Conservation (phyloP, 768 basidiomycete species). For the Calocybe gangraenosa region DNA sequence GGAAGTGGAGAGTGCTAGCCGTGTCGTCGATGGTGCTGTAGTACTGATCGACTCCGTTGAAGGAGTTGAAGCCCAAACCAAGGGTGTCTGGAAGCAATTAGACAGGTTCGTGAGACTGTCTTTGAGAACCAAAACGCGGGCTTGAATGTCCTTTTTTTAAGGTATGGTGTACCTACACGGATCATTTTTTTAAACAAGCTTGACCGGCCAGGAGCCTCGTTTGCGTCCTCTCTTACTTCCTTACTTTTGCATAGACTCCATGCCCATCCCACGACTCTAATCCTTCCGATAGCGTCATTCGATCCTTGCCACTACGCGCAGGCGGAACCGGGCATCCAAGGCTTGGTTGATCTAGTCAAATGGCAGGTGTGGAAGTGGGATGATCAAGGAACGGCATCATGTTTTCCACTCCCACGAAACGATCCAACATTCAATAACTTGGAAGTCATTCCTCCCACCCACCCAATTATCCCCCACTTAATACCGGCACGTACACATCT, state of each 20-base stretch:
- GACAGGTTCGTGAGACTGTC: slow-evolving; percentile 56
- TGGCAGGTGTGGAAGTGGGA: slow-evolving; percentile 84
- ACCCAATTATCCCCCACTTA: slow-evolving; percentile 69
- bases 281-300: slow-evolving; percentile 79
- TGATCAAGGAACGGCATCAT: slow-evolving; percentile 38
- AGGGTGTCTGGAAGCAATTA: slow-evolving; percentile 84
- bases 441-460: slow-evolving; percentile 46
- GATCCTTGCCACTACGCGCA: slow-evolving; percentile 56
- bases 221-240: slow-evolving; percentile 67
- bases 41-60: slow-evolving; percentile 88
- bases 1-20: slow-evolving; percentile 92
- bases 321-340: slow-evolving; percentile 83
- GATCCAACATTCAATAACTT: slow-evolving; percentile 36
- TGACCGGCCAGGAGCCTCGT: slow-evolving; percentile 82
- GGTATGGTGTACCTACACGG: slow-evolving; percentile 75
- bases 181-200: slow-evolving; percentile 86
- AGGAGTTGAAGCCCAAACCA: slow-evolving; percentile 88
- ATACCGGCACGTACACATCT: slow-evolving; percentile 64
- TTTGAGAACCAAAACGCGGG: neutral
- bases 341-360: slow-evolving; percentile 76
- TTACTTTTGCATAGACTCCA: slow-evolving; percentile 74
- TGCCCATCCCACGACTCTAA: slow-evolving; percentile 62
- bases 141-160: slow-evolving; percentile 21
- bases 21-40: slow-evolving; percentile 86
- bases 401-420: slow-evolving; percentile 48